Base-by-base conservation (phyloP, 169 alveolate genomes). In the Haemoproteus tartakovskyi region DNA sequence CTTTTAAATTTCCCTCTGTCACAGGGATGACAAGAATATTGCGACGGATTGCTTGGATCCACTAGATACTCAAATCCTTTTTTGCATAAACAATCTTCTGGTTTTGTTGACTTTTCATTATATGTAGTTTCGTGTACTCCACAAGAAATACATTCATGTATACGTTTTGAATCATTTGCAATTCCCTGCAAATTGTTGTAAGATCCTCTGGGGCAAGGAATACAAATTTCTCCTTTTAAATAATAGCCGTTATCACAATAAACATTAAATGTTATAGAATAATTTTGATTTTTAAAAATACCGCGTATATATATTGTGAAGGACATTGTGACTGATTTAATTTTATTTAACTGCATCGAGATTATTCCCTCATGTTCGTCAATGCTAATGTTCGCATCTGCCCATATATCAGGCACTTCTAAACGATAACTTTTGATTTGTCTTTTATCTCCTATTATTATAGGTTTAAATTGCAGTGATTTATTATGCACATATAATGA, bases 171-270 rank as follows among this genome's bases (percentile, higher is more conserved):
- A 67, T 79, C 61, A 2, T 36, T 54, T 40, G 79, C 74, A 6
- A 89, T 79, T 46, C 61, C 62, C 2, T 60, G 30, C 8, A 91
- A n/a, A 24, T 87, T 85, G 60, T 91, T 91, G 59, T 86, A 91
- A 19, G 79, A 40, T 1, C 95, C 95, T n/a, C 38, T 41, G n/a
- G 41, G 74, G 37, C 95, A 91, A 2, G 62, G 80, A 21, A n/a
- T 36, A 40, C 95, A 91, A 50, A 74, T 87, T 22, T 85, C 81
- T 9, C 14, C 41, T 4, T 54, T 67, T 36, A 51, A 52, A 67
- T 50, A 63, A 30, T 85, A 33, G 12, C 89, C 90, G 41, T 67
- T 87, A 29, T 40, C 62, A 59, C 91, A 87, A 0, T 41, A 48
- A 2, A 81, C 38, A 0, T 60, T 26, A 43, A 87, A 61, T 5